These are phyloP conservation scores for Gnaphalium uliginosum DNA, from an alignment of 129 eudicot genomes.

Conservation along the genomic window DNA sequence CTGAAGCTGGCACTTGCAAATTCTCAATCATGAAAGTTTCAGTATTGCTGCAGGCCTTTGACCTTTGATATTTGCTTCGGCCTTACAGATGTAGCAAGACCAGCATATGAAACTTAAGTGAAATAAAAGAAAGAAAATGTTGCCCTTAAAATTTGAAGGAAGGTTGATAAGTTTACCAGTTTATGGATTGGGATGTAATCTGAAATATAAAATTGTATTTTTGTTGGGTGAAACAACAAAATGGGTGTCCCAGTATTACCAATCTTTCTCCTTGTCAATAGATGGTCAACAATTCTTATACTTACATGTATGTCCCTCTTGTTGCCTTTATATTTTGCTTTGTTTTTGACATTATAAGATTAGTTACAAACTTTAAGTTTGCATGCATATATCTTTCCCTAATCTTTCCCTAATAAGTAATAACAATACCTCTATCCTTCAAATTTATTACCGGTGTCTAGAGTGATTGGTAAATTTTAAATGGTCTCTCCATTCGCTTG, in stretches of 20 bases:
- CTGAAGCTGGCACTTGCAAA: too few species aligned
- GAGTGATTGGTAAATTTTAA: background rate
- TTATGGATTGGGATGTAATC: background rate
- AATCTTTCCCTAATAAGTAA: too few species aligned
- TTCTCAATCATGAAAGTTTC: constrained; percentile 5
- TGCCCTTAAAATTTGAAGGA: background rate
- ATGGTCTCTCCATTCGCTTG: background rate
- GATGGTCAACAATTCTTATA: background rate
- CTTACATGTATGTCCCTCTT: background rate
- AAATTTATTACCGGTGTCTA: background rate
- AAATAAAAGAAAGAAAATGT: background rate
- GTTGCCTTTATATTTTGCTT: background rate
- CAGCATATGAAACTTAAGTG: background rate
- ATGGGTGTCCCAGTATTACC: background rate
- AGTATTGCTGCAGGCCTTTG: background rate
- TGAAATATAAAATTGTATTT: background rate
- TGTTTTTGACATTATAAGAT: background rate
- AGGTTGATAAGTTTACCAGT: constrained; percentile 2
- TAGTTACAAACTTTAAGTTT: background rate
- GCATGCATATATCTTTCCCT: background rate
- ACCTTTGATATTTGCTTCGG: background rate
- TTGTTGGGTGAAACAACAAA: constrained; percentile 8
- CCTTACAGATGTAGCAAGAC: background rate
- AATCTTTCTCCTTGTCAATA: background rate
- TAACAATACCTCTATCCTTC: background rate